Evolutionary conservation across 129 eudicot species (phyloP).

Genomic region (Chrysanthemum seticuspe): DNA sequence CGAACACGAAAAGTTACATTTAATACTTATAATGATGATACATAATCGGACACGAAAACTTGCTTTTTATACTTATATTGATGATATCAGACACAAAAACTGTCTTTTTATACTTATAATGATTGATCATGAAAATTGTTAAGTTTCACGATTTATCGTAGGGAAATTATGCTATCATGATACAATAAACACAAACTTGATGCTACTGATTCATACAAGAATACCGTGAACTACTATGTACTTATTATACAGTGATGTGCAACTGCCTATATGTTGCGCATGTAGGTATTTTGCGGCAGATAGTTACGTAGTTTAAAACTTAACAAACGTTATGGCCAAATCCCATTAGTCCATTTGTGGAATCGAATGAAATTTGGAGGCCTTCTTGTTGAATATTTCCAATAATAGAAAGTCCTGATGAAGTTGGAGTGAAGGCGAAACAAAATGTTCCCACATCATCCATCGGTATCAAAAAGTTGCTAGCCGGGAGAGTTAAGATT

Average conservation of each 20-base stretch:
- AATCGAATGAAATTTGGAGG: slow-evolving; percentile 79
- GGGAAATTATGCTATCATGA: not conserved
- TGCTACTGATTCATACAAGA: slow-evolving; percentile 3
- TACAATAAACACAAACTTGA: slow-evolving; percentile 18
- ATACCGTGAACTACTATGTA: slow-evolving; percentile 12
- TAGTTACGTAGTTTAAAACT: not conserved
- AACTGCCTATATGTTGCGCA: not conserved
- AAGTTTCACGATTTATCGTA: not conserved
- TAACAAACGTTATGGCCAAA: slow-evolving; percentile 87
- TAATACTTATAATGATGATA: too few species aligned
- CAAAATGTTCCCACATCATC: slow-evolving; percentile 80
- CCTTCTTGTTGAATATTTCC: slow-evolving; percentile 99
- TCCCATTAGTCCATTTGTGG: slow-evolving; percentile 65
- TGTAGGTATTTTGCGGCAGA: not conserved
- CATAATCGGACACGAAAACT: slow-evolving; percentile 10
- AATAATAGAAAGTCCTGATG: slow-evolving; percentile 68
- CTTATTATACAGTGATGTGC: not conserved
- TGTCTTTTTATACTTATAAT: too few species aligned
- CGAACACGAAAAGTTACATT: too few species aligned
- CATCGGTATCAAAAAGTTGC: slow-evolving; percentile 77
- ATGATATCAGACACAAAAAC: too few species aligned
- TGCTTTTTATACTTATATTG: slow-evolving; percentile 16
- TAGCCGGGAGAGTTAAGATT: slow-evolving; percentile 74
- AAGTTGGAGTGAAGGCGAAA: slow-evolving; percentile 86
- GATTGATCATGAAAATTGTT: not conserved